Evolutionary conservation across 805 yeast genomes (phyloP).

Genomic region (Wickerhamomyces pijperi): DNA sequence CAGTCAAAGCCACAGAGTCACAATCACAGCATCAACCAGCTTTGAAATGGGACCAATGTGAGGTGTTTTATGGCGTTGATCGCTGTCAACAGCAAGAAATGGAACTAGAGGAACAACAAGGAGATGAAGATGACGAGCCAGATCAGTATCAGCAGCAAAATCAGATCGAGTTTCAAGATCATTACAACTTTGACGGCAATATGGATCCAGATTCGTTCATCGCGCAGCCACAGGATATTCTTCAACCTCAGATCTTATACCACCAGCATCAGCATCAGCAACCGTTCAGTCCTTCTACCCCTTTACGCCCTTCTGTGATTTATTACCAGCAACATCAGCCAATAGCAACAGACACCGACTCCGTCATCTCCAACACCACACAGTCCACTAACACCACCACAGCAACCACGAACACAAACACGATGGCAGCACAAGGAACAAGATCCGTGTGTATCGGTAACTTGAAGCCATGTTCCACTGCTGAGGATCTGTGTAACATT

Average conservation of each 20-base stretch:
- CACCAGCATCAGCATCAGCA: background rate
- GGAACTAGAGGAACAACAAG: conserved; percentile 1
- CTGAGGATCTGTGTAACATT: conserved; percentile 66
- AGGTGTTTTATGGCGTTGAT: conserved; percentile 86
- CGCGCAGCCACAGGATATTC: no score
- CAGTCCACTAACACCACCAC: background rate
- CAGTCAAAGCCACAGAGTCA: no score
- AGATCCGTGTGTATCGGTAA: conserved; percentile 62
- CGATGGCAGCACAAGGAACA: conserved; percentile 27
- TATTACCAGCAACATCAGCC: conserved; percentile 52
- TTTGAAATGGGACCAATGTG: conserved; percentile 52
- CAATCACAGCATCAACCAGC: no score
- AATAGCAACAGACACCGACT: conserved; percentile 30
- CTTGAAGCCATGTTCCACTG: conserved; percentile 49
- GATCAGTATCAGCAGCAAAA: background rate
- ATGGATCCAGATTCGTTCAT: no score
- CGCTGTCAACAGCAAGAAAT: conserved; percentile 47
- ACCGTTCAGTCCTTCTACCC: conserved; percentile 10
- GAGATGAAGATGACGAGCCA: background rate
- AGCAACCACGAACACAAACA: background rate
- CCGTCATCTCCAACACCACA: background rate
- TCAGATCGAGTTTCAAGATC: no score
- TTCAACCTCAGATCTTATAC: no score
- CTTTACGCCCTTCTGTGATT: conserved; percentile 81
- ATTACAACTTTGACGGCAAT: no score